Percentiles rank a stretch among this genome's conserved stretches.
phyloP scores from a whole-genome alignment of 371 early-diverging fungal genomes.

The Apophysomyces ossiformis region DNA sequence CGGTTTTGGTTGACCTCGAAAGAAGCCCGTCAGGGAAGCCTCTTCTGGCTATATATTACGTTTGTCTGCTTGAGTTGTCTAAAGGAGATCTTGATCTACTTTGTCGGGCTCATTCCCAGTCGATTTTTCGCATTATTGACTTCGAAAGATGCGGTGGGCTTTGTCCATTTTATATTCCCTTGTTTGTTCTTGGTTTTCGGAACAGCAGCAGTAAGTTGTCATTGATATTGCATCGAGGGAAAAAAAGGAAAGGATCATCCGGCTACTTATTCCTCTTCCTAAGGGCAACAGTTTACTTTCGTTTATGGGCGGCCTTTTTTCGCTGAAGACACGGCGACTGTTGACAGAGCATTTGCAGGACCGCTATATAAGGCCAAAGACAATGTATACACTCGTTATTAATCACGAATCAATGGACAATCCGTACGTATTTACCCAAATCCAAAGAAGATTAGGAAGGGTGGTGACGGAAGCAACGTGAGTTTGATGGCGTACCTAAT shows the following conservation, averaged over 20 bases:
- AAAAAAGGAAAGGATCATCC: no score
- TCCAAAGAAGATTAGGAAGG: neutral
- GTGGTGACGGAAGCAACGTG: neutral
- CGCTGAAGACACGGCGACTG: constrained; percentile 58
- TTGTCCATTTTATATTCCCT: constrained; percentile 52
- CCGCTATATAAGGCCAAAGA: constrained; percentile 63
- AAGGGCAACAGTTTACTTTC: constrained; percentile 63
- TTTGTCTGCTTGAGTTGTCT: constrained; percentile 49
- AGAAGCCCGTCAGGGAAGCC: constrained; percentile 32
- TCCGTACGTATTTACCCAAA: constrained; percentile 55
- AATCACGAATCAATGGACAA: constrained; percentile 67
- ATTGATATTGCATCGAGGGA: neutral
- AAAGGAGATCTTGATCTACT: constrained; percentile 71
- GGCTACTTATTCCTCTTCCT: neutral
- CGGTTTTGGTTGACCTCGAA: constrained; percentile 27
- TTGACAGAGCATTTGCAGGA: constrained; percentile 66
- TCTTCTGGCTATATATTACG: constrained; percentile 53
- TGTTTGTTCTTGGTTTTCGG: constrained; percentile 60
- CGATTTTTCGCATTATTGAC: constrained; percentile 74
- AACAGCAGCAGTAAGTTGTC: constrained; percentile 56
- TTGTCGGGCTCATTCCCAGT: constrained; percentile 72
- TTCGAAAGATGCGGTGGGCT: constrained; percentile 62
- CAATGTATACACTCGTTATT: constrained; percentile 63
- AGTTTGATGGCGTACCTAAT: neutral
- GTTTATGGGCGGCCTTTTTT: constrained; percentile 60